Conservation (phyloP, 306 rosid species). For the Comarum palustre region DNA sequence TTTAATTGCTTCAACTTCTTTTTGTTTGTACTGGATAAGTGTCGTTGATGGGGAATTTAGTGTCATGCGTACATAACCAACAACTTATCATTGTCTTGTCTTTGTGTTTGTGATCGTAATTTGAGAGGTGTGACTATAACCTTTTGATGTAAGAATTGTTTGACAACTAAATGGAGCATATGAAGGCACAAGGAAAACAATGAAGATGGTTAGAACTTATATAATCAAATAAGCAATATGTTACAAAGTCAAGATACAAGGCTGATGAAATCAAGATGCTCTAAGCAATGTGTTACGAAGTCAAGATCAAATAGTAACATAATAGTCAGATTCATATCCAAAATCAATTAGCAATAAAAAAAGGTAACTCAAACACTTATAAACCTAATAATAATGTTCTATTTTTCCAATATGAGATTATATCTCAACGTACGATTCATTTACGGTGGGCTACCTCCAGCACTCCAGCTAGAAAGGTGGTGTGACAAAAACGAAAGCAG, state of each 20-base stretch:
- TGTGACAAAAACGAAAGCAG: neutral
- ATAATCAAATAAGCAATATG: too few relatives aligned
- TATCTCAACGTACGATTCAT: too few relatives aligned
- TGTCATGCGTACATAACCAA: neutral
- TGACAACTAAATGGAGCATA: neutral
- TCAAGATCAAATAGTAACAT: neutral
- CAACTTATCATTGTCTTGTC: neutral
- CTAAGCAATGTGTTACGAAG: neutral
- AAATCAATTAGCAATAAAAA: too few relatives aligned
- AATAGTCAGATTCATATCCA: too few relatives aligned
- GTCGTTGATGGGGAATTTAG: slow-evolving; percentile 3
- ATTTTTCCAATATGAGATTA: too few relatives aligned
- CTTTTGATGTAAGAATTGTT: neutral
- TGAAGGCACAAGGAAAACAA: neutral
- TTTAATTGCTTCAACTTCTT: neutral
- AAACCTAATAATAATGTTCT: too few relatives aligned
- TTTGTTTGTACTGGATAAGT: neutral
- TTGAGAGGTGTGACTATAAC: neutral
- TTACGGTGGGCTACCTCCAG: slow-evolving; percentile 28
- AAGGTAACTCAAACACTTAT: too few relatives aligned
- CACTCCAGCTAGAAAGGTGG: slow-evolving; percentile 10
- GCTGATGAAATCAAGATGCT: neutral
- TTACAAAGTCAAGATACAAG: neutral
- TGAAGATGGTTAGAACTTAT: neutral
- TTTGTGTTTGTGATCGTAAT: neutral